These are phyloP conservation scores for Cordyceps fumosorosea DNA, from an alignment of 2,329 filamentous ascomycete genomes.

Conservation along the genomic window DNA sequence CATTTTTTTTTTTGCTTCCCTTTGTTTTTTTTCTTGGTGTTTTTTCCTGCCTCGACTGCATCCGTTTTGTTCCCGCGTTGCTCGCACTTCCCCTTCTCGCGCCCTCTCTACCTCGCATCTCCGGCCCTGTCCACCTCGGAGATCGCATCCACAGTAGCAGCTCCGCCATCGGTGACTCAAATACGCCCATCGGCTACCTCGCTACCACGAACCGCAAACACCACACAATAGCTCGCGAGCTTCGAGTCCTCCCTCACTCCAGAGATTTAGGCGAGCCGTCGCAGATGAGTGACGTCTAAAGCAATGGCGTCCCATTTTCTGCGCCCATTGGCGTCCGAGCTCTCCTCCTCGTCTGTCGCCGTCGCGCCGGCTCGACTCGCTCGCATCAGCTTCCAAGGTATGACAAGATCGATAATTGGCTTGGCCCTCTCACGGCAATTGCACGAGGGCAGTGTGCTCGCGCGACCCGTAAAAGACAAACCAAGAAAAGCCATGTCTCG, in stretches of 20 bases:
- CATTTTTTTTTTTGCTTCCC: neutral
- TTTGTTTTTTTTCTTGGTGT: neutral
- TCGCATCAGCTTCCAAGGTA: conserved; percentile 21
- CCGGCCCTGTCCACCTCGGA: conserved; percentile 3
- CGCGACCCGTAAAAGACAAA: neutral
- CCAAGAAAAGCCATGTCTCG: neutral
- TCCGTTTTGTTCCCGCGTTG: neutral
- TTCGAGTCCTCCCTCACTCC: neutral
- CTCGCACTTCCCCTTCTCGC: neutral
- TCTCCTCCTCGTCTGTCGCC: conserved; percentile 19
- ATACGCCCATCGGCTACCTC: neutral
- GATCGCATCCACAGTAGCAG: neutral
- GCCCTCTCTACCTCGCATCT: neutral
- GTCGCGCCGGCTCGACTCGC: conserved; percentile 18
- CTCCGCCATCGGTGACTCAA: conserved; percentile 12
- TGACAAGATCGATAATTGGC: neutral
- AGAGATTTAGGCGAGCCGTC: conserved; percentile 10
- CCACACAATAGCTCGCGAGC: neutral
- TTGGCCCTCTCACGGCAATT: neutral
- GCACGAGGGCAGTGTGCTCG: neutral
- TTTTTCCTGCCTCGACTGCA: neutral
- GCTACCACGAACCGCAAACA: neutral
- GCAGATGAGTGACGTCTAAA: conserved; percentile 23
- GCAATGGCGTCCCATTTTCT: conserved; percentile 30
- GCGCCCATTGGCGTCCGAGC: conserved; percentile 28